Base-by-base conservation (phyloP, 1,284 basidiomycete genomes). In the Salmacisia buchloeana region DNA sequence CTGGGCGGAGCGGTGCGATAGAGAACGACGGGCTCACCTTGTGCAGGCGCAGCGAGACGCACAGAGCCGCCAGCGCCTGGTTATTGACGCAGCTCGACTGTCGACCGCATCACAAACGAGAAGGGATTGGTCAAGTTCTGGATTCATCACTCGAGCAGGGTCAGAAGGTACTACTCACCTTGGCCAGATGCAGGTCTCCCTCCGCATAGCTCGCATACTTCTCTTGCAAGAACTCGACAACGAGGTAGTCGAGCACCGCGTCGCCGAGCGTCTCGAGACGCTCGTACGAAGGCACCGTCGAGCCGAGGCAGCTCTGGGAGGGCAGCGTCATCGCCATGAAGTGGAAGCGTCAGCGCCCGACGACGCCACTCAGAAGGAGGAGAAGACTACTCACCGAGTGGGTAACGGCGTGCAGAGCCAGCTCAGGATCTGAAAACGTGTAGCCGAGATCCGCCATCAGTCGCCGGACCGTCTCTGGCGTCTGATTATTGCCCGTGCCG, bases 371-470 rank as follows among this genome's bases (percentile, higher is more conserved):
- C 18, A 43, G 23, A 18, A 12, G 6, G 10, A 21, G 25, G 18
- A 33, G 7, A 49, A 25, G n/a, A n/a, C n/a, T n/a, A n/a, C 49
- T 59, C 1, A 62, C 63, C 1, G 74, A 65, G 39, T 76, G 74
- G 1, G 71, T 74, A 4, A 74, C 63, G 1, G 72, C 71, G 31
- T 70, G 68, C 12, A 76, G 36, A 5, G 64, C 74, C 15, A 76
- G 57, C 33, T 71, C 68, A 18, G 74, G 72, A 29, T 33, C 6
- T 12, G 31, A 18, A n/a, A 54, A 54, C 13, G 23, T 54, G 49
- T 54, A 33, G 4, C 34, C 9, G 27, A 54, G 31, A 15, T 7
- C 34, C 49, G 31, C 49, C 25, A 33, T 31, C 29, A 54, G 49
- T 7, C 49, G 49, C 15, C 18, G 18, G 13, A 33, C 23, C 6